These are phyloP conservation scores for Phytophthora cryptogea DNA, from an alignment of 352 stramenopile genomes.

Conservation along the genomic window DNA sequence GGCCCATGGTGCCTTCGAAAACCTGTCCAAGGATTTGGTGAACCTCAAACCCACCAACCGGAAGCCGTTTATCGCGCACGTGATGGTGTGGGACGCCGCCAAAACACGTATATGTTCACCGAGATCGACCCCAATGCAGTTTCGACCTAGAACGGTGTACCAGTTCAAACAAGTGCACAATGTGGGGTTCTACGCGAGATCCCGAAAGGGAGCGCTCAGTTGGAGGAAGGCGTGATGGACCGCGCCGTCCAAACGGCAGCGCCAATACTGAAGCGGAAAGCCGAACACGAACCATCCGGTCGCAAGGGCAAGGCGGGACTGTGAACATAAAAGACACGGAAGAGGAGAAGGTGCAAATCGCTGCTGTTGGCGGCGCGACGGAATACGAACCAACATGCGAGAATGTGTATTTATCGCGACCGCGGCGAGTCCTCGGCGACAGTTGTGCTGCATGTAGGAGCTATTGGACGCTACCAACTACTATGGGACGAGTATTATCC, in stretches of 20 bases:
- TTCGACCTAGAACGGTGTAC: constrained; percentile 8
- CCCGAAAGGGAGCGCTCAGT: constrained; percentile 8
- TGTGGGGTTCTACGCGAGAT: constrained; percentile 15
- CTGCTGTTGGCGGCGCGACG: not conserved
- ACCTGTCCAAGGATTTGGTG: no score
- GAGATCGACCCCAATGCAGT: not conserved
- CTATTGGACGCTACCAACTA: constrained; percentile 5
- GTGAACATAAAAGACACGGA: constrained; percentile 2
- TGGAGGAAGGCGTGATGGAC: constrained; percentile 1
- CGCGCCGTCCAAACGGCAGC: not conserved
- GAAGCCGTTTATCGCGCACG: no score
- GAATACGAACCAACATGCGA: no score
- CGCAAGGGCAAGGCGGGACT: constrained; percentile 3
- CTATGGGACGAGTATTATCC: not conserved
- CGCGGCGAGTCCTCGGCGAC: no score
- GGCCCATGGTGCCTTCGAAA: not conserved
- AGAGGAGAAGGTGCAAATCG: not conserved
- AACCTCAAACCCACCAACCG: no score
- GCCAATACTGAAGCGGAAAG: constrained; percentile 8
- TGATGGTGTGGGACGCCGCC: no score
- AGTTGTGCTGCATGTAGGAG: not conserved
- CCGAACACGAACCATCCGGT: not conserved
- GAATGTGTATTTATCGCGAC: no score
- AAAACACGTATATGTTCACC: no score
- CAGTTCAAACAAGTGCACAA: constrained; percentile 18